A percentile compares a stretch with the other conserved stretches of the same genome.
These are phyloP conservation scores for Mycena leptocephala DNA, from an alignment of 768 basidiomycete species.

Conservation along the genomic window DNA sequence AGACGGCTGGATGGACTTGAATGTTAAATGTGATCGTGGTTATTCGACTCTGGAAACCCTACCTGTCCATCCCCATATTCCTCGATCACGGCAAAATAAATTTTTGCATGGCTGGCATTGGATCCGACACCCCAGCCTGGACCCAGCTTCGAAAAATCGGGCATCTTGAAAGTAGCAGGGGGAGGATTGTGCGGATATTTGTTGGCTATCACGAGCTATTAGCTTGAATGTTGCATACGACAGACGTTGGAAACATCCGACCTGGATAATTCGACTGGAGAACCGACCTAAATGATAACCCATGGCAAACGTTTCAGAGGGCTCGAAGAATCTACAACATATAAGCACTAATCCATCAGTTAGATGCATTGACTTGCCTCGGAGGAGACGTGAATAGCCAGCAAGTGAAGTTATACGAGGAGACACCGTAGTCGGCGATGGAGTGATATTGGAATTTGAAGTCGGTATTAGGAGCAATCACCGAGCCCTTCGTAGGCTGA, in stretches of 20 bases:
- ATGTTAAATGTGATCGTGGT: neutral
- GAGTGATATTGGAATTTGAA: constrained; percentile 53
- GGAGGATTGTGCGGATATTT: constrained; percentile 49
- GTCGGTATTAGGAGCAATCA: constrained; percentile 48
- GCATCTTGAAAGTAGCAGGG: constrained; percentile 53
- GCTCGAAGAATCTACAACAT: constrained; percentile 22
- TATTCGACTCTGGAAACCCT: neutral
- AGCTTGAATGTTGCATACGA: neutral
- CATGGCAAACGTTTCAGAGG: constrained; percentile 42
- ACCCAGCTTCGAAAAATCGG: constrained; percentile 50
- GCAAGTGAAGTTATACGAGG: constrained; percentile 53
- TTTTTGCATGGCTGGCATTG: constrained; percentile 41
- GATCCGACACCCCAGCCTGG: constrained; percentile 51
- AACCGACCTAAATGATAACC: constrained; percentile 56
- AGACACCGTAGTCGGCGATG: constrained; percentile 54
- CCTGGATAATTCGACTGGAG: constrained; percentile 56
- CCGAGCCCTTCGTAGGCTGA: constrained; percentile 46
- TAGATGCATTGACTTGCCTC: neutral
- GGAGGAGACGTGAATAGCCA: constrained; percentile 49
- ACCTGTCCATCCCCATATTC: constrained; percentile 50
- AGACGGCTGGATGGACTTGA: neutral
- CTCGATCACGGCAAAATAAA: constrained; percentile 54
- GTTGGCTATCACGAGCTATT: constrained; percentile 44
- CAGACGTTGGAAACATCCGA: constrained; percentile 22
- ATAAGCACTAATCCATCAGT: neutral